Percentiles rank a stretch among this genome's conserved stretches.
phyloP scores from a whole-genome alignment of 345 rosid species.

The Salix caprea region DNA sequence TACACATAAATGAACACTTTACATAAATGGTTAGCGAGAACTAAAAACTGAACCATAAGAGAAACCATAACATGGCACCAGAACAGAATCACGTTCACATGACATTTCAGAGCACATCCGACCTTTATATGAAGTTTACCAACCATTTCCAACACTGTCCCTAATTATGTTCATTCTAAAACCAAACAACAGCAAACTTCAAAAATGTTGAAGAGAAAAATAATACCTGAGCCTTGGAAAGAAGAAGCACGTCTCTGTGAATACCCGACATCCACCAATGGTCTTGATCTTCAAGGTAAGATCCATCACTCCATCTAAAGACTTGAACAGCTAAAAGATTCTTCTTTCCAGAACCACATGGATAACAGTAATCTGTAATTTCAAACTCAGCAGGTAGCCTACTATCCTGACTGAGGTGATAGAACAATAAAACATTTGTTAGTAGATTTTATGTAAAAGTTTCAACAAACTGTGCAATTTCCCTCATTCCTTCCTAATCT shows the following conservation, averaged over 20 bases:
- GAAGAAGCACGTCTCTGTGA: conserved; percentile 94
- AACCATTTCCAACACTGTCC: background rate
- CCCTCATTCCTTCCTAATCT: background rate
- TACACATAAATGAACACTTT: background rate
- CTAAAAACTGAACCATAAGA: no score
- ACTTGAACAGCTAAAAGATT: conserved; percentile 96
- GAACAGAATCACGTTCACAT: no score
- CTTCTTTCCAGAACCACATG: conserved; percentile 61
- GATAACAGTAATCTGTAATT: conserved; percentile 80
- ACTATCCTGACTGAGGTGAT: conserved; percentile 82
- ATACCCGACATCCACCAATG: conserved; percentile 99
- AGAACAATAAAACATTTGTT: conserved; percentile 22
- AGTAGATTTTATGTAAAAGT: conserved; percentile 3
- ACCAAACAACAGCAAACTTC: background rate
- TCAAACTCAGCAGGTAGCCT: conserved; percentile 98
- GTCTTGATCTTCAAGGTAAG: conserved; percentile 99
- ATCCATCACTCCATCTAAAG: conserved; percentile 98
- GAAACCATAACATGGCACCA: no score
- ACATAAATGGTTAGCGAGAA: background rate
- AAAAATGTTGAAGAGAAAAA: background rate
- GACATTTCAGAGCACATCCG: no score
- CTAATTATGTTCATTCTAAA: background rate
- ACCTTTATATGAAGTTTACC: no score
- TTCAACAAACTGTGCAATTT: background rate
- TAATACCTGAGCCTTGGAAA: conserved; percentile 90